Evolutionary conservation across 768 basidiomycete genomes (phyloP), one percentile per base, ranked within the genome.

Genomic region (Lentinula raphanica): DNA sequence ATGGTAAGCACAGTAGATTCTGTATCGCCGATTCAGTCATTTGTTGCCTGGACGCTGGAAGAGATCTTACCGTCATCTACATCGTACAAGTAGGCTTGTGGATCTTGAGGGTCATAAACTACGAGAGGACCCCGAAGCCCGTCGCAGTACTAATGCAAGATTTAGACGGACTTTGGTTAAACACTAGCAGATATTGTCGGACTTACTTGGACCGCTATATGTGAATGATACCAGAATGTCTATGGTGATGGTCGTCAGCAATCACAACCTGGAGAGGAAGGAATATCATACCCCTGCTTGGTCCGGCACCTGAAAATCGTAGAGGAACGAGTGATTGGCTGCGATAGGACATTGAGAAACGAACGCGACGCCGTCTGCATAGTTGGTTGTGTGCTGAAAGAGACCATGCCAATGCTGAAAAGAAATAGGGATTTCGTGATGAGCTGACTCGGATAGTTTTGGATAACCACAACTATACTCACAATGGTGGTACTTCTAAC

Each of bases 401-500:
- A 60, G 31, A 2, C 59, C 59, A 35, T 60, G 59, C 59, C 59
- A 60, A 29, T 70, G 69, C 75, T 76, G 48, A 31, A 44, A 39
- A 27, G 15, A 8, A 38, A 54, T 3, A 5, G 9, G 15, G 19
- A 23, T 44, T 21, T 7, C 9, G 27, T 13, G 7, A 49, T 7
- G 13, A 25, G 15, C 27, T 29, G 15, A 12, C 13, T 19, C n/a
- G n/a, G n/a, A n/a, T n/a, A n/a, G n/a, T 35, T 21, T 31, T 28
- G 17, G 31, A 28, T 49, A 49, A 35, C n/a, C 31, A 35, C 29
- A n/a, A 28, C 11, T 29, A 38, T 11, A 59, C 72, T 58, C 12
- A 76, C 77, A 31, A 80, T 67, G 8, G 69, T 72, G 29, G 78
- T 78, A 5, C 62, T 65, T 45, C 67, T 68, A 25, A 70, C 59